Evolutionary conservation across 192 early-diverging fungal genomes (phyloP), one percentile per base, ranked within the genome.

Genomic region (Coemansia sp.): DNA sequence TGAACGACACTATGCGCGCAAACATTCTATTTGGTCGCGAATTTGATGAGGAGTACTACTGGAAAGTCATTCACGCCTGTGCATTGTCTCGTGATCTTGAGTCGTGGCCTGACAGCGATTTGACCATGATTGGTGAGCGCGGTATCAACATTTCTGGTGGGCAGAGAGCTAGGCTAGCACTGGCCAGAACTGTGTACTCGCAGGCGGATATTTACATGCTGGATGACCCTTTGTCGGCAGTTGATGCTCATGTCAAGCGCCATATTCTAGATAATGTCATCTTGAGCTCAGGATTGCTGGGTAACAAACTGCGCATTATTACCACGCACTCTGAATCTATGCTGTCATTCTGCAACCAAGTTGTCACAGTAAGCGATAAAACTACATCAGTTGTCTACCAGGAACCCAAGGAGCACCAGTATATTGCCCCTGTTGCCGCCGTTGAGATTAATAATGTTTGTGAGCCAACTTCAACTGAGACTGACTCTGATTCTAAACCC

Each of bases 91-190:
- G n/a, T 10, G 63, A 64, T 30, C 26, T 64, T 1, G 11, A 64
- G 10, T 49, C 42, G 3, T 64, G 63, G 63, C 63, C 63, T 1
- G 38, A 64, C 17, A 17, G 43, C 17, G 63, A 64, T 19, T 19
- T 64, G 44, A 64, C 63, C 3, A 16, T 64, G 26, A 64, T 64
- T 32, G 44, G 63, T 2, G 63, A 72, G 13, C 42, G 63, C 11
- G 70, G 70, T 0, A 60, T 66, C 43, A 72, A 72, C 57, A 72
- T 72, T 10, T 72, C 70, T 37, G 70, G 64, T 47, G 69, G 69
- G 16, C 69, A 71, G 44, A 28, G 63, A 26, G 40, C 63, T 21
- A 52, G 69, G 0, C 49, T 71, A 26, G 69, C 40, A 42, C 9
- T 70, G 60, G 68, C 68, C 14, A 62, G 68, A 19, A 53, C 68